Evolutionary conservation across 2,329 filamentous ascomycete genomes (phyloP), one percentile per base, ranked within the genome.

Genomic region (Hymenoscyphus occultus): DNA sequence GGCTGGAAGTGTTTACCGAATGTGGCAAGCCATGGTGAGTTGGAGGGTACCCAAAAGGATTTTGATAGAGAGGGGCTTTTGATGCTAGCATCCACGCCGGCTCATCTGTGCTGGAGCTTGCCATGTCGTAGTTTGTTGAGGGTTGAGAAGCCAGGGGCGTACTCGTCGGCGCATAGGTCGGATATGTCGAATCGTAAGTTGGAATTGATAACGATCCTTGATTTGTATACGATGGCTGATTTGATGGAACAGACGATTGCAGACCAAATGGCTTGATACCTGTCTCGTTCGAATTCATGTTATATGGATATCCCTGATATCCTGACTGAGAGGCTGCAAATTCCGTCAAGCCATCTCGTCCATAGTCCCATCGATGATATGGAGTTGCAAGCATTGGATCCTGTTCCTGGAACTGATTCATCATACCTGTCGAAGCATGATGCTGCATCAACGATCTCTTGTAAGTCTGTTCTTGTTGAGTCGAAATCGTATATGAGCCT

Each of bases 291-390:
- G 22, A 67, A 67, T 19, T 63, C n/a, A 5, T 62, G 45, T 16
- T 40, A 51, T 61, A 68, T 60, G 48, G 61, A 64, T 32, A 60
- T 56, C 57, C 62, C 56, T 70, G 70, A 48, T 66, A 56, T 5
- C 48, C 65, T 58, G 64, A 66, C 64, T 60, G 64, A 54, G 64
- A 35, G 16, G 56, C 69, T 13, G 64, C 67, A 32, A 72, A 70
- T 32, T 69, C 68, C 2, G 67, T 64, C 64, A 73, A 70, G 64
- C 68, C 72, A 35, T 67, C 63, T 60, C 65, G 64, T 35, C 68
- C 60, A 35, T 14, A 42, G 51, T 62, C 65, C 67, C 65, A 68
- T 59, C 69, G 66, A 4, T 67, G 59, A 62, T 73, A 74, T 54
- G 67, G 68, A 31, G 65, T 64, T 40, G 66, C 71, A 35, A 70